Evolutionary conservation across 23 red algal species (phyloP), one percentile per base, ranked within the genome.

Genomic region (Rhodosorus marinus): DNA sequence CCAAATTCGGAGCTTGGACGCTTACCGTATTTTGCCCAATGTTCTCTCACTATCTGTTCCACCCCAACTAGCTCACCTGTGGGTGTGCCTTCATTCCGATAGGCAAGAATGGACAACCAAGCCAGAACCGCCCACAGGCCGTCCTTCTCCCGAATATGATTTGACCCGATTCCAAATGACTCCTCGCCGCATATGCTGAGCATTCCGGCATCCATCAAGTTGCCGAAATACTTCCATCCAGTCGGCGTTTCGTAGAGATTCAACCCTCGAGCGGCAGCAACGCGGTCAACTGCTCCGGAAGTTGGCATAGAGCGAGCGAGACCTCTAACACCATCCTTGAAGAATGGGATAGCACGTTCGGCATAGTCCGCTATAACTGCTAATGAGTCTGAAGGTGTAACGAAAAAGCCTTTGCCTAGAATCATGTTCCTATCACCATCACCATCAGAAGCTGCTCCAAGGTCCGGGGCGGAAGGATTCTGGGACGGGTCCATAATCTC

Each of bases 351-450:
- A 24, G 69, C 69, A 22, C 24, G 55, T 20, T 50, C 36, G 1
- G 77, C 88, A 17, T 95, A 67, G 11, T 62, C 88, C 0, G 78
- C 57, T 23, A 95, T 95, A 26, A 95, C 67, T 52, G 88, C 88
- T 14, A 95, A 51, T 5, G 88, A 95, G 63, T 95, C 88, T 2
- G 68, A 63, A 1, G 88, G 77, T n/a, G 57, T 72, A 4, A 95
- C 77, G 56, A 95, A 82, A 8, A 83, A 69, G 8, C 57, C 43
- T 32, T 45, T 45, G 19, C 88, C 80, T 35, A 95, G 35, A 36
- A 95, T 95, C 72, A 95, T 82, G 52, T 80, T 82, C 22, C 88
- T 62, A 65, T 95, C 88, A 33, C 88, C 88, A 71, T 95, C 88
- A 9, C 74, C 80, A 51, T 95, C 88, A 22, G 67, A 80, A 21